A percentile compares a stretch with the other conserved stretches of the same genome.
Evolutionary conservation across 306 rosid genomes (phyloP).

Genomic region (Cotoneaster glaucophyllus): DNA sequence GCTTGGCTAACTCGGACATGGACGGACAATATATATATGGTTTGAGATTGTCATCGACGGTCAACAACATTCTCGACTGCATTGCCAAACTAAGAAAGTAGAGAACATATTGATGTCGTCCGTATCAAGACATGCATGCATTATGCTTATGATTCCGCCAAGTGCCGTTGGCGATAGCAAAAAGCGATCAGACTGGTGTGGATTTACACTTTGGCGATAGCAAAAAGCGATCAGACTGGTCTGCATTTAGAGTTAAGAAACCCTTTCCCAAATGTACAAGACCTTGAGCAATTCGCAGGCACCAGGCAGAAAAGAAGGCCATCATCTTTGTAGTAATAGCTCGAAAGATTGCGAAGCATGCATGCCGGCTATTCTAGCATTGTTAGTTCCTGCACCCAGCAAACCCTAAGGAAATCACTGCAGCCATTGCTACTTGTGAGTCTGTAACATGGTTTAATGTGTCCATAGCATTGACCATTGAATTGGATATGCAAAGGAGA

Average conservation of each 20-base stretch:
- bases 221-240: slow-evolving; percentile 92
- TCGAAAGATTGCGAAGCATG: slow-evolving; percentile 98
- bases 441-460: slow-evolving; percentile 92
- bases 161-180: slow-evolving; percentile 48
- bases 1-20: slow-evolving; percentile 99
- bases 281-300: slow-evolving; percentile 90
- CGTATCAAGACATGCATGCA: slow-evolving; percentile 98
- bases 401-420: slow-evolving; percentile 89
- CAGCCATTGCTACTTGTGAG: slow-evolving; percentile 98
- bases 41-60: slow-evolving; percentile 77
- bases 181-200: no score
- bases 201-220: slow-evolving; percentile 57
- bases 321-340: slow-evolving; percentile 95
- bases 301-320: slow-evolving; percentile 91
- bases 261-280: slow-evolving; percentile 99
- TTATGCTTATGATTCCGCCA: slow-evolving; percentile 69
- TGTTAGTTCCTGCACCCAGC: slow-evolving; percentile 95
- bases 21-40: slow-evolving; percentile 43
- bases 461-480: slow-evolving; percentile 98
- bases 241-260: slow-evolving; percentile 83
- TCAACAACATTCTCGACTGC: slow-evolving; percentile 99
- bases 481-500: slow-evolving; percentile 89
- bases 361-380: slow-evolving; percentile 98
- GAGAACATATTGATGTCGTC: slow-evolving; percentile 73
- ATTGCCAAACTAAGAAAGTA: slow-evolving; percentile 96